Base-by-base conservation (phyloP, 192 early-diverging fungal species). In the Obelidium mucronatum region DNA sequence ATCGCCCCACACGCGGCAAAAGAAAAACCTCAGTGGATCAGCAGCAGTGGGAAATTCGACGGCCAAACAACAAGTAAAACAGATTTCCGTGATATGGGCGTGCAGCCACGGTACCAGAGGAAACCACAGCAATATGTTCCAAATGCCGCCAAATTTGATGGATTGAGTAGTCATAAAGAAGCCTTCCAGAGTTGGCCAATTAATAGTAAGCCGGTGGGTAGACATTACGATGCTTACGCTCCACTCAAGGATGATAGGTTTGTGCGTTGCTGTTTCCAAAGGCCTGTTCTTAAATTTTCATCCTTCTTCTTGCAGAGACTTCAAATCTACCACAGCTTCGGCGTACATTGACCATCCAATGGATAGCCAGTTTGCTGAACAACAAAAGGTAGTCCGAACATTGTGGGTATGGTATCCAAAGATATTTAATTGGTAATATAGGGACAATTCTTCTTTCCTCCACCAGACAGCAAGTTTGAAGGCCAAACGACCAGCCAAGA, bases 131-230 rank as follows among this genome's bases (percentile, higher is more conserved):
- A 67, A n/a, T 83, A 83, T 60, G 73, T 82, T 30, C 78, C 81
- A 58, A 73, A 74, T 39, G 64, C 35, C n/a, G 80, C 80, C 28
- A 75, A 74, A 52, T 83, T 86, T 61, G 79, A 82, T 4, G 82
- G 79, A 24, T 61, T 77, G 17, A 78, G 78, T 31, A 82, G 82
- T 8, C 63, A 80, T 48, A 33, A 51, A 33, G 67, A 67, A 11
- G 85, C 83, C 53, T 86, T 79, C 64, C 53, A 76, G 55, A 67
- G 60, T 13, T 86, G 85, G 85, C 51, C 54, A 42, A 69, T 83
- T 37, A 59, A 74, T 42, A 71, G 76, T 13, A 69, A 68, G 33
- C 44, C 80, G 2, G 66, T 74, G 13, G 77, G 76, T 3, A 77
- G 62, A 44, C 67, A 70, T 40, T 36, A 67, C 28, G 68, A 68